Percentiles rank a stretch among this genome's conserved stretches.
These are phyloP conservation scores for Candida taoyuanica DNA, from an alignment of 805 yeast species.

Conservation along the genomic window DNA sequence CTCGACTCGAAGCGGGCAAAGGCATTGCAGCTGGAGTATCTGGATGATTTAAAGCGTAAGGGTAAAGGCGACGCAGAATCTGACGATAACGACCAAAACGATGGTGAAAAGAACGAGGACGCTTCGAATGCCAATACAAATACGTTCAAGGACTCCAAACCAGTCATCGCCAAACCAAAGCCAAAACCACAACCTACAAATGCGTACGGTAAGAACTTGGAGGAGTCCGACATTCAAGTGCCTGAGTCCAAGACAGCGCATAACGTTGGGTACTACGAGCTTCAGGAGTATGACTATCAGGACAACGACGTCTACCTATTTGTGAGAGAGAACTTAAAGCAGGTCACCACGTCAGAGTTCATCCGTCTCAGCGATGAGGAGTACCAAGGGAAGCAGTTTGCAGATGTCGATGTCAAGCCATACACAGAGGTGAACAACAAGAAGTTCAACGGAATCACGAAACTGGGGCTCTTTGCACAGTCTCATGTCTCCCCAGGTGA, in stretches of 20 bases:
- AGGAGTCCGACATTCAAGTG: slow-evolving; percentile 31
- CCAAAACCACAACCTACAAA: slow-evolving; percentile 18
- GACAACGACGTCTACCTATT: slow-evolving; percentile 40
- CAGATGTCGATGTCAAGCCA: slow-evolving; percentile 45
- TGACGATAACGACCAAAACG: slow-evolving; percentile 7
- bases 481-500: slow-evolving; percentile 39
- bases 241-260: slow-evolving; percentile 34
- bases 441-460: slow-evolving; percentile 58
- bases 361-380: slow-evolving; percentile 22
- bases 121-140: neutral
- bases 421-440: slow-evolving; percentile 55
- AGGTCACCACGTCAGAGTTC: slow-evolving; percentile 7
- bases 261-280: slow-evolving; percentile 30
- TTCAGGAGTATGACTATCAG: slow-evolving; percentile 37
- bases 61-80: slow-evolving; percentile 5
- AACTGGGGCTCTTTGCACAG: slow-evolving; percentile 53
- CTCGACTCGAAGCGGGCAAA: slow-evolving; percentile 41
- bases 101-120: slow-evolving; percentile 4
- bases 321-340: slow-evolving; percentile 34
- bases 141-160: slow-evolving; percentile 12
- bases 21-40: slow-evolving; percentile 33
- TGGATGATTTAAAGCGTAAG: slow-evolving; percentile 16
- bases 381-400: slow-evolving; percentile 25
- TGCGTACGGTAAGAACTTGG: slow-evolving; percentile 30
- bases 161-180: slow-evolving; percentile 12